Evolutionary conservation across 2,329 filamentous ascomycete species (phyloP), one percentile per base, ranked within the genome.

Genomic region (Epichloe baconii): DNA sequence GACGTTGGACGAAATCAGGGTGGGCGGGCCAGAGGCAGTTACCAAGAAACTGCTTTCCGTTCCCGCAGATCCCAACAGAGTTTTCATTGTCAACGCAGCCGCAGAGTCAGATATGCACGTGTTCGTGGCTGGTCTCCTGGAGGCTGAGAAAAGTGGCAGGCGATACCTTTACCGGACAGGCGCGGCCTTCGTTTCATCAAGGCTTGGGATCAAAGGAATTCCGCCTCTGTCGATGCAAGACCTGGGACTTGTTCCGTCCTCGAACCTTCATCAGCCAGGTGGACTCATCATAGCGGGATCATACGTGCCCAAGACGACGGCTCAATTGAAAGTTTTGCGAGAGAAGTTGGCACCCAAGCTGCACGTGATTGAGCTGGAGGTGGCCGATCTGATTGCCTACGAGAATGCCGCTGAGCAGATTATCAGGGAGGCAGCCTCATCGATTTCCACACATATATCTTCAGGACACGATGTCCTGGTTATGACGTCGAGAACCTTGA

Each of bases 281-380:
- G 76, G 76, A 0, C 58, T 80, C 4, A 71, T 79, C 26, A 67
- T 80, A 31, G 76, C 75, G 0, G 76, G 77, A 0, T 77, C 73
- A 0, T 79, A 80, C 51, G 76, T 79, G 0, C 74, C 76, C 2
- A 79, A 79, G 56, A 80, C 77, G 3, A 80, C 77, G 0, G 70
- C 72, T 0, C 77, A 80, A 54, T 63, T 79, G 2, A 66, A 71
- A 34, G 59, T 61, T 2, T 59, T 79, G 19, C 61, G 64, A 0
- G 61, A 67, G 12, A 61, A 61, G 35, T 64, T 70, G 19, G 68
- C 66, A 1, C 55, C 62, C 1, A 63, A 68, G 40, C 63, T 78
- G 1, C 62, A 72, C n/a, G 75, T 78, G 1, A 65, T 68, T 8
- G 66, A 71, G 35, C 62, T 79, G 4, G 65, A 77, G 5, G 58